Conservation (phyloP, 106 monocot genomes). For the Dendrobium officinale region DNA sequence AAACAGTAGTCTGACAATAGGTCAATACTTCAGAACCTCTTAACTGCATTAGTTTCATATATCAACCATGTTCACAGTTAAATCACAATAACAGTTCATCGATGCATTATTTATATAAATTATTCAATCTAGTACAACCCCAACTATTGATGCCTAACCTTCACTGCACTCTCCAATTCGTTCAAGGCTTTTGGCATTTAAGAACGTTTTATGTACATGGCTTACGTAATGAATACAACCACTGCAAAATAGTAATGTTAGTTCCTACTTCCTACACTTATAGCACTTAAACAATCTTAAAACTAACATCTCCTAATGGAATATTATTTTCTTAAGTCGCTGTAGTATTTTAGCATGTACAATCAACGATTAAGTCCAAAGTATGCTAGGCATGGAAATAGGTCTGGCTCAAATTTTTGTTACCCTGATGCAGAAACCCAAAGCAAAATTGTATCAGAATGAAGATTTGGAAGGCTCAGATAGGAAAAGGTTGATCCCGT, state of each 20-base stretch:
- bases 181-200: neutral
- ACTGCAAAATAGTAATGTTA: neutral
- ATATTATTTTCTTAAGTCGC: too few species aligned
- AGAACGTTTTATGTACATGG: neutral
- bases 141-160: neutral
- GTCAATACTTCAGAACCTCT: neutral
- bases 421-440: too few species aligned
- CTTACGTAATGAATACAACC: neutral
- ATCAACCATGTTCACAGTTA: neutral
- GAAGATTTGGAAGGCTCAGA: too few species aligned
- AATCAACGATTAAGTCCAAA: too few species aligned
- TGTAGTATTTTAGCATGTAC: too few species aligned
- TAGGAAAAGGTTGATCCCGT: too few species aligned
- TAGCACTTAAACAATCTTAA: neutral
- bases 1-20: neutral
- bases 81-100: neutral
- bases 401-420: too few species aligned
- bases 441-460: too few species aligned
- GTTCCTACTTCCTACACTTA: neutral
- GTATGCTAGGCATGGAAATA: too few species aligned
- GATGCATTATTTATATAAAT: too few species aligned
- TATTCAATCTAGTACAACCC: too few species aligned
- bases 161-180: neutral
- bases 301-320: neutral
- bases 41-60: too few species aligned